Evolutionary conservation across 306 rosid genomes (phyloP).

Genomic region (Trichosanthes cucumerina): DNA sequence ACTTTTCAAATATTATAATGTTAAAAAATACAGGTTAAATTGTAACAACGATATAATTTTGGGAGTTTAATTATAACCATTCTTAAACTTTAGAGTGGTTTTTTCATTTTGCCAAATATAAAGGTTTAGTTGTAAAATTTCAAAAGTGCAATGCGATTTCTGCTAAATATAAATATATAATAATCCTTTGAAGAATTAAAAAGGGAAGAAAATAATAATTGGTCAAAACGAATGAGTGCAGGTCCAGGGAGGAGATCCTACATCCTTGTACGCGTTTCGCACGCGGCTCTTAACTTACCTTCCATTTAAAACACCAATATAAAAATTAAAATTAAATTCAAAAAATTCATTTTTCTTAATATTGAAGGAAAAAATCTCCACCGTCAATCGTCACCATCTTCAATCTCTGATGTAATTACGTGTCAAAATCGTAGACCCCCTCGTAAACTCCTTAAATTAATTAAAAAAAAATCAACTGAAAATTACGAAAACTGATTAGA

Average conservation of each 20-base stretch:
- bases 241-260: not conserved
- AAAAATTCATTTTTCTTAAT: not conserved
- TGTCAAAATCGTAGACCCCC: not conserved
- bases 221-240: not conserved
- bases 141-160: no score
- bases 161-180: no score
- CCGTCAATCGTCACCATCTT: not conserved
- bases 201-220: not conserved
- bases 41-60: no score
- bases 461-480: not conserved
- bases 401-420: not conserved
- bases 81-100: no score
- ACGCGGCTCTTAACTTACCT: not conserved
- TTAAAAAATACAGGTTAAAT: no score
- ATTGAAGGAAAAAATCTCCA: not conserved
- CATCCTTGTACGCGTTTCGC: not conserved
- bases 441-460: not conserved
- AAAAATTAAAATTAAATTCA: no score
- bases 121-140: no score
- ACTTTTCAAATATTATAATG: no score
- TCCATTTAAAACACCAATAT: not conserved
- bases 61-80: no score
- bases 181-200: not conserved
- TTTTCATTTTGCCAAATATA: no score
- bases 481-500: not conserved